phyloP scores from a whole-genome alignment of 768 basidiomycete genomes.

The Amylocystis lapponica region DNA sequence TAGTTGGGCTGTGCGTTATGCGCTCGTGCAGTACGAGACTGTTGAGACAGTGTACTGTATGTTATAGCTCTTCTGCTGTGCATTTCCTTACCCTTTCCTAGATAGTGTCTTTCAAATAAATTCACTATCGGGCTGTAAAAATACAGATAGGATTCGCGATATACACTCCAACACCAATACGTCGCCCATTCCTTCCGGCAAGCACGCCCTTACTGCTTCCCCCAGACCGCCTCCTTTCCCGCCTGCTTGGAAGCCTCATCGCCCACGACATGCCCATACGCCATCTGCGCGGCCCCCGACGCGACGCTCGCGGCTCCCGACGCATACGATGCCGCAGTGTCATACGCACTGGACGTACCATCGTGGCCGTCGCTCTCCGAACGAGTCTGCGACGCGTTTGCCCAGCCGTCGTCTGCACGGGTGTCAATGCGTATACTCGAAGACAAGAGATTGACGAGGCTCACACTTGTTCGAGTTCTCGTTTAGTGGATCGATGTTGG shows the following conservation, averaged over 20 bases:
- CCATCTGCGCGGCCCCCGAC: conserved; percentile 30
- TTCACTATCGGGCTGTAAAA: no score
- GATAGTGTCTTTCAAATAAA: no score
- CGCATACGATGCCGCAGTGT: conserved; percentile 15
- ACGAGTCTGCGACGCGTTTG: conserved; percentile 24
- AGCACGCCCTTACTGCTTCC: conserved; percentile 13
- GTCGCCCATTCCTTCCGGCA: no score
- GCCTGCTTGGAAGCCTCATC: conserved; percentile 29
- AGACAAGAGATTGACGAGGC: conserved; percentile 1
- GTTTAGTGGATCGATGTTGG: conserved; percentile 47
- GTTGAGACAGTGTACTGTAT: no score
- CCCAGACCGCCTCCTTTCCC: conserved; percentile 28
- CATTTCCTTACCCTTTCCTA: no score
- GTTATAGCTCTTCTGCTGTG: no score
- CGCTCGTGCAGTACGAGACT: no score
- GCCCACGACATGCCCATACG: conserved; percentile 32
- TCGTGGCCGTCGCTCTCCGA: conserved; percentile 8
- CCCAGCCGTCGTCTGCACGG: conserved; percentile 41
- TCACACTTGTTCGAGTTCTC: conserved; percentile 38
- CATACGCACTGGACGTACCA: no score
- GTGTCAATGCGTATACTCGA: background rate
- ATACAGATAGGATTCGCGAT: no score
- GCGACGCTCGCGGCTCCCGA: conserved; percentile 25
- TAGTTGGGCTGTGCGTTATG: no score
- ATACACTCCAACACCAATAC: no score